phyloP scores from a whole-genome alignment of 495 filamentous ascomycete genomes.

The Annulohypoxylon maeteangense region DNA sequence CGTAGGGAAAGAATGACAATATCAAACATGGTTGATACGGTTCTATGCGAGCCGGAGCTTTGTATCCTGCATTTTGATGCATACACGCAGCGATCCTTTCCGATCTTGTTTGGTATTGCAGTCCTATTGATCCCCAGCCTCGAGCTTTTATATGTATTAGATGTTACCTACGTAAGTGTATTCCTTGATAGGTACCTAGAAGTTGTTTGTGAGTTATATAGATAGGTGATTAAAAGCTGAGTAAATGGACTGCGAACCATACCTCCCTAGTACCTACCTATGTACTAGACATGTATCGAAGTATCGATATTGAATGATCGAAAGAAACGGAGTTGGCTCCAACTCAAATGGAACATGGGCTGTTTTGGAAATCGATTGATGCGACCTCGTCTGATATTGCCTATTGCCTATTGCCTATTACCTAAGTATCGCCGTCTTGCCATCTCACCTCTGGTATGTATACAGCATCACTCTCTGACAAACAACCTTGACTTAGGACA shows the following conservation, averaged over 20 bases:
- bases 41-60: slow-evolving; percentile 29
- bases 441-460: not conserved
- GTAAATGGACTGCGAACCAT: slow-evolving; percentile 4
- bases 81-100: slow-evolving; percentile 33
- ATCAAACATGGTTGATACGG: slow-evolving; percentile 23
- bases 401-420: not conserved
- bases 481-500: not conserved
- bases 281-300: not conserved
- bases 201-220: slow-evolving; percentile 3
- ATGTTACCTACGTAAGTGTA: not conserved
- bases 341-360: slow-evolving; percentile 33
- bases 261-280: too few species aligned
- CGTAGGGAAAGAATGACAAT: slow-evolving; percentile 14
- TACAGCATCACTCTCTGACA: not conserved
- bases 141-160: not conserved
- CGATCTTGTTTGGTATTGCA: slow-evolving; percentile 27
- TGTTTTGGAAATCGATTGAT: slow-evolving; percentile 41
- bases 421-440: not conserved
- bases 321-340: slow-evolving; percentile 5
- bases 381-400: slow-evolving; percentile 27
- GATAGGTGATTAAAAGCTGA: not conserved
- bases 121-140: slow-evolving; percentile 1
- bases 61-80: slow-evolving; percentile 28
- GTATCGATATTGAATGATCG: not conserved
- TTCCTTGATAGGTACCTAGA: slow-evolving; percentile 8